Evolutionary conservation across 73 alveolate species (phyloP).

Genomic region (Tetrahymena elliotti): DNA sequence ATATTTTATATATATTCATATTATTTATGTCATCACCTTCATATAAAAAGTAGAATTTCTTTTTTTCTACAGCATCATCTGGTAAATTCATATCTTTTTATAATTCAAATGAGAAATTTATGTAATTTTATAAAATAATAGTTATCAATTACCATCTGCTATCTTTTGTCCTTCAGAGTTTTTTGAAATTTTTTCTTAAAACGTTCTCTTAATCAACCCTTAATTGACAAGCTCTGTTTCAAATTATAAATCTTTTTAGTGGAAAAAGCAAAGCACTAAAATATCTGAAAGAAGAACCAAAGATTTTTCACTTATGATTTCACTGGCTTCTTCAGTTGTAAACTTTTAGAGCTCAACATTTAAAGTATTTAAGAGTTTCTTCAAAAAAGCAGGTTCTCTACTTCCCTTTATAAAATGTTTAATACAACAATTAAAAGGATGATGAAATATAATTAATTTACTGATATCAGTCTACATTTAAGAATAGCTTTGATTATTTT

Average conservation of each 20-base stretch:
- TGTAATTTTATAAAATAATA: neutral
- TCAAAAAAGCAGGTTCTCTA: neutral
- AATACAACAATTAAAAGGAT: neutral
- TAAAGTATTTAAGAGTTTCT: neutral
- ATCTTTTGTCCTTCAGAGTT: neutral
- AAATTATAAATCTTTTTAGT: neutral
- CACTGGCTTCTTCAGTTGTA: neutral
- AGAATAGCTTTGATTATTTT: neutral
- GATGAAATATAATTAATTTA: neutral
- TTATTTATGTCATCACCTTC: neutral
- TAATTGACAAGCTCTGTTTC: neutral
- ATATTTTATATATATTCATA: neutral
- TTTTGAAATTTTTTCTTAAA: neutral
- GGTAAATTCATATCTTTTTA: neutral
- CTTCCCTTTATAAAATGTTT: neutral
- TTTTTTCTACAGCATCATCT: neutral
- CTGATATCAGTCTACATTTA: neutral
- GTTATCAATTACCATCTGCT: neutral
- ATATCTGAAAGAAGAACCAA: neutral
- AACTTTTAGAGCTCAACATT: neutral
- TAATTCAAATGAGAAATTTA: neutral
- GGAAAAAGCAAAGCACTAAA: neutral
- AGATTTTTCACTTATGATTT: neutral
- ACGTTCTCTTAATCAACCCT: neutral
- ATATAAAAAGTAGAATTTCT: neutral